Evolutionary conservation across 116 monocot species (phyloP).

Genomic region (Dioscorea cayenensis): DNA sequence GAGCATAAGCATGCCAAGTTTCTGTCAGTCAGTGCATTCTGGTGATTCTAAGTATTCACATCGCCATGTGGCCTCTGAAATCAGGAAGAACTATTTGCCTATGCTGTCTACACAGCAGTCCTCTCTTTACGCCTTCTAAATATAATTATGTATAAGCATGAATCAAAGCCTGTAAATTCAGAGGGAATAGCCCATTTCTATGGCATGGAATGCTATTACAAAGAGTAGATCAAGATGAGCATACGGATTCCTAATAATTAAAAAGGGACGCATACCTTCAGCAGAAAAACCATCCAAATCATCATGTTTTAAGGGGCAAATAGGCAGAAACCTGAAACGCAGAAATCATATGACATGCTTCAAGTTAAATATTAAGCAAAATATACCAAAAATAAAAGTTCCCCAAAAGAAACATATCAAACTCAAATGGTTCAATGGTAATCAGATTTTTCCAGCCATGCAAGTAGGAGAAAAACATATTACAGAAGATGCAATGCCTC

Average conservation of each 20-base stretch:
- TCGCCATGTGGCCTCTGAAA: no score
- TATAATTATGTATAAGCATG: no score
- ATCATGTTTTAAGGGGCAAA: slow-evolving; percentile 47
- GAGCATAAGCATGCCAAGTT: no score
- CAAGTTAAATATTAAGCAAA: background rate
- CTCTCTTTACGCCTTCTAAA: no score
- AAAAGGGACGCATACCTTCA: slow-evolving; percentile 59
- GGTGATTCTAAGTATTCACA: no score
- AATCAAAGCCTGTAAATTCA: no score
- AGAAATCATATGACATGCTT: background rate
- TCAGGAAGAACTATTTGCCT: no score
- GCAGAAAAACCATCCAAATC: slow-evolving; percentile 40
- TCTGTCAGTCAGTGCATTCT: no score
- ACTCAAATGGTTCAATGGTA: slow-evolving; percentile 86
- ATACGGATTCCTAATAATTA: slow-evolving; percentile 33
- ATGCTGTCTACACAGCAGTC: no score
- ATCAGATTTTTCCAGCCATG: slow-evolving; percentile 46
- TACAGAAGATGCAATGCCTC: no score
- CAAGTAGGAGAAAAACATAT: no score
- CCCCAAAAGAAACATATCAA: slow-evolving; percentile 84
- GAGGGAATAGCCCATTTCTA: background rate
- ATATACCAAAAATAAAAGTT: slow-evolving; percentile 72
- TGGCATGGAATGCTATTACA: background rate
- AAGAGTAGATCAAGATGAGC: slow-evolving; percentile 9
- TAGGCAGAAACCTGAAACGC: slow-evolving; percentile 30